Evolutionary conservation across 2,329 filamentous ascomycete species (phyloP), one percentile per base, ranked within the genome.

Genomic region (Aschersonia sp.): DNA sequence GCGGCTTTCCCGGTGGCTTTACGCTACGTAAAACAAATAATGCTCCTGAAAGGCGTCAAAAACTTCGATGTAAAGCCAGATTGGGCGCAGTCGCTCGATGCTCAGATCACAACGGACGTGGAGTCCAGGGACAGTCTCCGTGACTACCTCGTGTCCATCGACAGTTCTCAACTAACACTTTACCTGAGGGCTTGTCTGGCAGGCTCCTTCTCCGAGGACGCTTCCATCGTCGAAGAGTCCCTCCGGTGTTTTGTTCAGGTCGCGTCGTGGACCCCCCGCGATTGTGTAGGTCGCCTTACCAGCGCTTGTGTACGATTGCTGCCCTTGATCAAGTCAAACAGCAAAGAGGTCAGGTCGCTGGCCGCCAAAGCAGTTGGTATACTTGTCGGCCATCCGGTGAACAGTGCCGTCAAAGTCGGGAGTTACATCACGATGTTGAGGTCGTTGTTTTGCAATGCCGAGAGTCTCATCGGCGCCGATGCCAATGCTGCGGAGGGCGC

Each of bases 51-150:
- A 1, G 73, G 73, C 0, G 60, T 77, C 3, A 59, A 64, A 40
- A 64, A 73, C 45, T 69, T 74, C 48, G 73, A 75, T 7, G 62
- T 88, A 30, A 84, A 91, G 54, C 80, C 84, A 44, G 85, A 91
- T 52, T 97, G 92, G 92, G 84, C 89, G 59, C 74, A 82, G 44
- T 83, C 84, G 54, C 70, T 97, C 2, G 84, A 89, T 54, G 77
- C 80, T 1, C 72, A 84, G 5, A 71, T 92, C 31, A 75, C 80
- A 41, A 85, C 82, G 4, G 84, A 91, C 57, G 73, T 83, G 50
- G 67, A 73, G 44, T 78, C 79, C 9, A 75, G 86, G 41, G 63
- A 73, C 30, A 72, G 72, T 5, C 72, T 89, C 48, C 75, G 72
- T 48, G 57, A 59, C 1, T 78, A 82, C 52, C 58, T 84, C 50